phyloP scores from a whole-genome alignment of 2,329 filamentous ascomycete species.

The Diplocarpon mali region DNA sequence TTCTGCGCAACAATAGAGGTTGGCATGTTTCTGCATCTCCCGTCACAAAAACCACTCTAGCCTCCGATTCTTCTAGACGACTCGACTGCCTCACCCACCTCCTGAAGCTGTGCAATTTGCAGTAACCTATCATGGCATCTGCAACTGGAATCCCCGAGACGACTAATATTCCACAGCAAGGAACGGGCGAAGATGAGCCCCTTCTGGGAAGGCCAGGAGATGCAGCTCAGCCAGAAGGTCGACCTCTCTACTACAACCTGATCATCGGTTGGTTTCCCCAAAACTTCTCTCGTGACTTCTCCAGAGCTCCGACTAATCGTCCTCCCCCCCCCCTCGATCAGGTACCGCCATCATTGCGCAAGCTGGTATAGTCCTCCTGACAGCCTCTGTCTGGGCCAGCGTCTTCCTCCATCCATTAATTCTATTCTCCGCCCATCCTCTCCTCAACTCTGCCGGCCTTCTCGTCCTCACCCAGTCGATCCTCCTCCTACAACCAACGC shows the following conservation, averaged over 20 bases:
- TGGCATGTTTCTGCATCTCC: no score
- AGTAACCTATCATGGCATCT: conserved; percentile 42
- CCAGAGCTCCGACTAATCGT: conserved; percentile 6
- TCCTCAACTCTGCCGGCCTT: conserved; percentile 56
- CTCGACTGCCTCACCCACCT: not conserved
- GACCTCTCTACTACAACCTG: conserved; percentile 59
- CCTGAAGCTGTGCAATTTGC: not conserved
- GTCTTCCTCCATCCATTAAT: conserved; percentile 60
- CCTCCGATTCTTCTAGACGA: no score
- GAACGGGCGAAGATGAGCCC: conserved; percentile 49
- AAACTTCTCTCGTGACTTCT: not conserved
- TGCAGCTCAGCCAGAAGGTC: conserved; percentile 55
- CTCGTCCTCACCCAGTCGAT: conserved; percentile 69
- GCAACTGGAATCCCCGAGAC: conserved; percentile 54
- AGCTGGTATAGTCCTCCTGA: conserved; percentile 63
- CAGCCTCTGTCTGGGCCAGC: conserved; percentile 65
- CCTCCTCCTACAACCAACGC: conserved; percentile 79
- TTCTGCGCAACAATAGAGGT: no score
- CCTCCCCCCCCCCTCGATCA: no score
- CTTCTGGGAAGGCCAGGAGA: conserved; percentile 62
- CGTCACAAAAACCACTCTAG: no score
- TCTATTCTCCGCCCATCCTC: conserved; percentile 81
- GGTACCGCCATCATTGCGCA: conserved; percentile 77
- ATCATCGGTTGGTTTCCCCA: conserved; percentile 47
- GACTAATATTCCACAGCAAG: conserved; percentile 28